Base-by-base conservation (phyloP, 805 yeast genomes). In the Saturnispora hagleri region DNA sequence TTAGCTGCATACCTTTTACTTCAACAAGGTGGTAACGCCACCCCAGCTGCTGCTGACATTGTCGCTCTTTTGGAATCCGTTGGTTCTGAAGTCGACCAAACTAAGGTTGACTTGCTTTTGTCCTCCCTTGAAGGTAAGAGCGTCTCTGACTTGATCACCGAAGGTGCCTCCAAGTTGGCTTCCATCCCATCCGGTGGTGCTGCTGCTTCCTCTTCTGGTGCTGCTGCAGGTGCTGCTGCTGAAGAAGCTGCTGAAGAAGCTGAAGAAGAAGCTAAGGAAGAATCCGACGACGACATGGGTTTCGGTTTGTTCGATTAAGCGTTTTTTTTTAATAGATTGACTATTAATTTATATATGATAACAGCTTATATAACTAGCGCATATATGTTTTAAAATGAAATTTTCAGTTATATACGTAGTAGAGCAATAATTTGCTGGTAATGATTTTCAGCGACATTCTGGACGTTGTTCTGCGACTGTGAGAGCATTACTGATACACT, bases 1-100 rank as follows among this genome's bases (percentile, higher is more conserved):
- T 86, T 93, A 79, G 99, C 99, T 79, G 98, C 99, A 76, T 93
- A 93, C 82, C 86, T 93, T 77, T 86, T 91, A 79, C 84, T 93
- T 77, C 89, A 85, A 79, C 89, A 93, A 74, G 96, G 96, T 76
- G 99, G 98, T 74, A 84, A 82, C 80, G 73, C 89, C 72, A 70
- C 93, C 68, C 98, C 99, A 77, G 79, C 96, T 65, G 95, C 96
- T 66, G 82, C 86, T 70, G 91, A 89, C 75, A 81, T 93, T 81
- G 77, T 87, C 76, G 68, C 84, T 65, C 85, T 93, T 69, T 83
- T 93, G 72, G 85, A 87, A 72, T 78, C 98, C 55, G 98, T 91
- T 68, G 97, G 97, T 75, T 84, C 88, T 66, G 99, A 93, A 75
- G 88, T 84, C 71, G 97, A 93, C 70, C 89, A 85, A 69, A 80